Evolutionary conservation across 805 yeast genomes (phyloP).

Genomic region (Wickerhamiella alocasiicola): DNA sequence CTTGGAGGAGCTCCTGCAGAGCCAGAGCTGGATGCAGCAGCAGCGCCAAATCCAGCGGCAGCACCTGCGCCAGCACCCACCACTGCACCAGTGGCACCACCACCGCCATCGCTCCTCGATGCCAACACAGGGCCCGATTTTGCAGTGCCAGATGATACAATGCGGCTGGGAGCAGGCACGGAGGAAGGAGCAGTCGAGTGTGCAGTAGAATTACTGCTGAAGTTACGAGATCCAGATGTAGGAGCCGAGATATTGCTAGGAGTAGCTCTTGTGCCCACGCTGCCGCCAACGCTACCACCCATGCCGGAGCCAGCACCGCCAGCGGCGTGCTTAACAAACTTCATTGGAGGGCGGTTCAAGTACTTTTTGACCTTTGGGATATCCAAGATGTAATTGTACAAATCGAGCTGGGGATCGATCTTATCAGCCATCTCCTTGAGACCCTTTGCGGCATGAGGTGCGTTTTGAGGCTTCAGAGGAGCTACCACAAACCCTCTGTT

Average conservation of each 20-base stretch:
- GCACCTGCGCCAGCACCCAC: not conserved
- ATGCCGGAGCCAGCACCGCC: constrained; percentile 14
- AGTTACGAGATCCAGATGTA: not conserved
- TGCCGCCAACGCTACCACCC: not conserved
- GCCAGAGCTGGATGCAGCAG: not conserved
- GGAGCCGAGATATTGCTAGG: not conserved
- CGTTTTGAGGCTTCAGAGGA: constrained; percentile 46
- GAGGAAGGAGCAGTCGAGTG: not conserved
- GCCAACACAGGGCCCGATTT: constrained; percentile 24
- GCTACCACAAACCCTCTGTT: constrained; percentile 73
- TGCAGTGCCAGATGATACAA: constrained; percentile 21
- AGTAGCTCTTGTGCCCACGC: not conserved
- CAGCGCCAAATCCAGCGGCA: constrained; percentile 6
- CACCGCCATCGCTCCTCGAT: too few relatives aligned
- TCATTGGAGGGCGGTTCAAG: constrained; percentile 26
- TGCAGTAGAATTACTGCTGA: not conserved
- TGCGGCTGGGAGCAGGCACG: constrained; percentile 16
- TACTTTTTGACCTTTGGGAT: constrained; percentile 21
- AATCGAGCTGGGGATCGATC: constrained; percentile 72
- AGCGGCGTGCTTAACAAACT: constrained; percentile 27
- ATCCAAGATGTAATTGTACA: constrained; percentile 50
- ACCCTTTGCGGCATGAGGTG: constrained; percentile 37
- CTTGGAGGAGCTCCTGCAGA: not conserved
- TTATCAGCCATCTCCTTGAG: constrained; percentile 66
- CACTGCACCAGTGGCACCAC: constrained; percentile 2